Evolutionary conservation across 148 eudicot genomes (phyloP).

Genomic region (Simmondsia chinensis): DNA sequence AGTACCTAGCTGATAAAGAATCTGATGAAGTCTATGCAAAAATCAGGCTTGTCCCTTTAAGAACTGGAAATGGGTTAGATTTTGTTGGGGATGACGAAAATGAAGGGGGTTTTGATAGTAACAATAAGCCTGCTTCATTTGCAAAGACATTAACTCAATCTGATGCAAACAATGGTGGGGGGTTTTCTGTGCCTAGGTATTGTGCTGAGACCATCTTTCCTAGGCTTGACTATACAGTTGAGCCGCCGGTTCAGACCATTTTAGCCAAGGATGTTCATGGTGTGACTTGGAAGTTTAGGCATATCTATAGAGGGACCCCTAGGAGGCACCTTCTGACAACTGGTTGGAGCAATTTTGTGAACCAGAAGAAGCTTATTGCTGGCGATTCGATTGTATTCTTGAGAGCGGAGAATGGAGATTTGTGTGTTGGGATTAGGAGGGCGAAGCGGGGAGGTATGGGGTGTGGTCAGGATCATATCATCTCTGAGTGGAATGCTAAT

Average conservation of each 20-base stretch:
- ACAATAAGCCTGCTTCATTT: constrained; percentile 58
- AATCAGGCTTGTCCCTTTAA: constrained; percentile 41
- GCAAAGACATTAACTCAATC: constrained; percentile 92
- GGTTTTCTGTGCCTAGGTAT: constrained; percentile 82
- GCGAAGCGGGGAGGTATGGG: constrained; percentile 65
- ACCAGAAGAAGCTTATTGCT: constrained; percentile 82
- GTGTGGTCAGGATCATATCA: constrained; percentile 38
- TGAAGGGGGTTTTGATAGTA: constrained; percentile 14
- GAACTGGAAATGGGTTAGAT: constrained; percentile 21
- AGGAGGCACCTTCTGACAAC: constrained; percentile 83
- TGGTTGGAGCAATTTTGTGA: constrained; percentile 92
- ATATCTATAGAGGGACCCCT: constrained; percentile 91
- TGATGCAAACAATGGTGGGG: constrained; percentile 97
- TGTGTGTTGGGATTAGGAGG: constrained; percentile 81
- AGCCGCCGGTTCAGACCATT: constrained; percentile 89
- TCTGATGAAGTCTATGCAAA: constrained; percentile 83
- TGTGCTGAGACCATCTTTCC: constrained; percentile 97
- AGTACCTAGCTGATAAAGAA: constrained; percentile 55
- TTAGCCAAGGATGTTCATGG: constrained; percentile 87
- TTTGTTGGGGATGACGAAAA: constrained; percentile 13
- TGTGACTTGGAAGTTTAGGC: constrained; percentile 81
- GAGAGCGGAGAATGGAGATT: constrained; percentile 74
- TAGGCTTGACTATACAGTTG: constrained; percentile 64
- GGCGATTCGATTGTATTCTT: constrained; percentile 88
- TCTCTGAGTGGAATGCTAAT: constrained; percentile 50